Percentiles rank a stretch among this genome's conserved stretches.
phyloP scores from a whole-genome alignment of 2,329 filamentous ascomycete genomes.

The Fusarium setosum region DNA sequence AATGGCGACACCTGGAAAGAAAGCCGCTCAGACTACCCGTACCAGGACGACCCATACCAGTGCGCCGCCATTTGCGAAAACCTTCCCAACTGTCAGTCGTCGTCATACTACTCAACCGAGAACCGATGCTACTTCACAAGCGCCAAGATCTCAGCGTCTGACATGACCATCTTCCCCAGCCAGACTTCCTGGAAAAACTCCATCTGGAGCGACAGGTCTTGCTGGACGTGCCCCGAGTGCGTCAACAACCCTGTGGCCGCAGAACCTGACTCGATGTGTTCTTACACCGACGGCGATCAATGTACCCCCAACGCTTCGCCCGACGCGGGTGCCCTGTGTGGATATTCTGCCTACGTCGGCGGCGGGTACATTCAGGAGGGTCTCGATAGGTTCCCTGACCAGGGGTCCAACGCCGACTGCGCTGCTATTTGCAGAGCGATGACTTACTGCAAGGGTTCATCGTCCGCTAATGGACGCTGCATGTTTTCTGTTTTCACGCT shows the following conservation, averaged over 20 bases:
- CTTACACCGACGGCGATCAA: no score
- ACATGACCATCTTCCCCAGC: not conserved
- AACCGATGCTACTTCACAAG: constrained; percentile 17
- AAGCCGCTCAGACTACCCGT: constrained; percentile 5
- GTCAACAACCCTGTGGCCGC: not conserved
- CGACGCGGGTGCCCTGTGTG: no score
- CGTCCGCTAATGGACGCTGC: no score
- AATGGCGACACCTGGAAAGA: constrained; percentile 4
- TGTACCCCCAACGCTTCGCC: no score
- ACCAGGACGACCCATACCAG: constrained; percentile 12
- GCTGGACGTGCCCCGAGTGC: constrained; percentile 11
- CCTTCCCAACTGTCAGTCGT: not conserved
- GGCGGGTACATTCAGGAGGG: no score
- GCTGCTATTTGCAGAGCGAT: no score
- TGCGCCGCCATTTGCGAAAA: constrained; percentile 18
- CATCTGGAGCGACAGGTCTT: constrained; percentile 12
- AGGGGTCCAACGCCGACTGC: no score
- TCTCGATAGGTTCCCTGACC: no score
- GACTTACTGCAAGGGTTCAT: no score
- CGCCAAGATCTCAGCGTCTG: not conserved
- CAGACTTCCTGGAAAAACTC: not conserved
- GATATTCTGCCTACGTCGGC: no score
- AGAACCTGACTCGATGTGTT: no score
- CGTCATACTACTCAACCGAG: constrained; percentile 4
- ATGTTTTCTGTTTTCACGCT: no score